These are phyloP conservation scores for Vigna mungo DNA, from an alignment of 306 rosid species.

Conservation along the genomic window DNA sequence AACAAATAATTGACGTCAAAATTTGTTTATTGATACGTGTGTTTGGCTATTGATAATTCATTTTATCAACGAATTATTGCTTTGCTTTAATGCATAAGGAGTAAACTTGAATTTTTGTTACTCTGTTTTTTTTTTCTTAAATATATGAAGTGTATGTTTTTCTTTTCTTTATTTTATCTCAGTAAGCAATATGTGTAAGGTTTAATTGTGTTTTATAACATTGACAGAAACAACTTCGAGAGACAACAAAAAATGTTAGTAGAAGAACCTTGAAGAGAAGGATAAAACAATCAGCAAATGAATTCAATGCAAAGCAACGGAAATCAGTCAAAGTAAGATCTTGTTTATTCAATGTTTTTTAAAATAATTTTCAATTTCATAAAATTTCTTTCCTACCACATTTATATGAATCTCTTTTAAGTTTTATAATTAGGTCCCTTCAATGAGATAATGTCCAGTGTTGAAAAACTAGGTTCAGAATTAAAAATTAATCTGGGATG, in stretches of 20 bases:
- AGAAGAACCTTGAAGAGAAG: neutral
- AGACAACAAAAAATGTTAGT: constrained; percentile 32
- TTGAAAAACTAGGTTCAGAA: too few species aligned
- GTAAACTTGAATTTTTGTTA: too few species aligned
- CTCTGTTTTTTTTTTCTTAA: neutral
- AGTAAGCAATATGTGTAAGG: neutral
- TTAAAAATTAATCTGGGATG: too few species aligned
- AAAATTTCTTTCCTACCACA: neutral
- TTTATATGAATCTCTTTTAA: too few species aligned
- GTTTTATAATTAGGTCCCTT: too few species aligned
- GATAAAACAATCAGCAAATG: constrained; percentile 54
- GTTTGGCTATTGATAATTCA: too few species aligned
- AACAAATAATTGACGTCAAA: too few species aligned
- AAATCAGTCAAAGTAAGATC: constrained; percentile 48
- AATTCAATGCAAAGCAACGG: constrained; percentile 61
- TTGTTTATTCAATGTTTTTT: neutral
- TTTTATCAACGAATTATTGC: too few species aligned
- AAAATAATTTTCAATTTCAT: too few species aligned
- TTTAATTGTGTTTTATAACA: constrained; percentile 20
- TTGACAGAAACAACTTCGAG: constrained; percentile 50
- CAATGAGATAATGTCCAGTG: too few species aligned
- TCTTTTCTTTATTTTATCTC: neutral
- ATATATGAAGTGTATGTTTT: neutral
- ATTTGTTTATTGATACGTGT: too few species aligned
- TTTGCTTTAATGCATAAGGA: too few species aligned